Conservation (phyloP, 106 monocot species). For the Agapanthus africanus region DNA sequence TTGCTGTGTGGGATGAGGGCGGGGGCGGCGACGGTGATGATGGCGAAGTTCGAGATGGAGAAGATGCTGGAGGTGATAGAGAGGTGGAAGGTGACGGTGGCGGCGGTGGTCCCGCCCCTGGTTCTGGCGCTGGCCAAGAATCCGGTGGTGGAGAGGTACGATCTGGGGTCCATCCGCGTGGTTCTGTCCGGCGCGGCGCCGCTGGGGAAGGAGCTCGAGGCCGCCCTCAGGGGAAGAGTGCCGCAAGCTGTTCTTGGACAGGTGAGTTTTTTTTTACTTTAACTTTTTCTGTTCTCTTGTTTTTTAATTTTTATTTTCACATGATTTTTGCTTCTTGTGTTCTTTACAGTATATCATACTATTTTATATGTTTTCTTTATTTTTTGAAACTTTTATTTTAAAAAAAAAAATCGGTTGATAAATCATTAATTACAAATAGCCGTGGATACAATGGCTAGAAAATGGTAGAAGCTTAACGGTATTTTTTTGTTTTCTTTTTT, state of each 20-base stretch:
- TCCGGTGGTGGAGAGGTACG: conserved; percentile 55
- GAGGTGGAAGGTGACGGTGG: conserved; percentile 54
- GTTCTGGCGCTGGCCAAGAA: conserved; percentile 82
- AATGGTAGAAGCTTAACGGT: too few relatives aligned
- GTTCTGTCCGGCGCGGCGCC: conserved; percentile 88
- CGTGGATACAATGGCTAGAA: too few relatives aligned
- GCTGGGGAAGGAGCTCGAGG: conserved; percentile 77
- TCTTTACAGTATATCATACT: too few relatives aligned
- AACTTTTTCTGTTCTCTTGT: too few relatives aligned
- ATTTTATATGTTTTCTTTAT: too few relatives aligned
- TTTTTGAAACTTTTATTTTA: too few relatives aligned
- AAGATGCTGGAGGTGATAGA: conserved; percentile 50
- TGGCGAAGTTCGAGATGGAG: conserved; percentile 82
- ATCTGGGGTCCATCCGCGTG: conserved; percentile 65
- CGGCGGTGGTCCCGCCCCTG: conserved; percentile 89
- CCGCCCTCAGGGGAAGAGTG: conserved; percentile 40
- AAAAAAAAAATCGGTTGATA: too few relatives aligned
- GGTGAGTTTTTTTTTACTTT: conserved; percentile 26
- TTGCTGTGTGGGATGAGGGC: conserved; percentile 71
- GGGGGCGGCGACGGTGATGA: conserved; percentile 65
- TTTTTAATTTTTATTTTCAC: too few relatives aligned
- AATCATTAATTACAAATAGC: too few relatives aligned
- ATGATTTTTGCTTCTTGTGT: too few relatives aligned
- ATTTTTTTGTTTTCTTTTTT: too few relatives aligned
- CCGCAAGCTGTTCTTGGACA: conserved; percentile 88